A percentile compares a stretch with the other conserved stretches of the same genome.
phyloP scores from a whole-genome alignment of 352 stramenopile species.

The Pseudoperonospora humuli region DNA sequence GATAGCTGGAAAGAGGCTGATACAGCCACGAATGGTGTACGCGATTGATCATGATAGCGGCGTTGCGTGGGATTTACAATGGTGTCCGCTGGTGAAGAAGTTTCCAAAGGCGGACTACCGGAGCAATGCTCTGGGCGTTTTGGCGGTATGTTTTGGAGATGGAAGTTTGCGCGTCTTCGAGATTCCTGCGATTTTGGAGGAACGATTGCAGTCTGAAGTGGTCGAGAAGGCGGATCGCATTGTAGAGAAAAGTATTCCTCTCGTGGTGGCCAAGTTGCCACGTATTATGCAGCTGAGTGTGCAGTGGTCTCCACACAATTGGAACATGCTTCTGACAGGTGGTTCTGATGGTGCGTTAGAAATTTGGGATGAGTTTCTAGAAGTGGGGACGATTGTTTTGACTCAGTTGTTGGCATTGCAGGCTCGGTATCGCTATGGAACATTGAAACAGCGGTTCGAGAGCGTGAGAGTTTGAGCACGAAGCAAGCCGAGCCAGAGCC shows the following conservation, averaged over 20 bases:
- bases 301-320: conserved; percentile 64
- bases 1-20: neutral
- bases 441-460: conserved; percentile 27
- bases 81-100: conserved; percentile 46
- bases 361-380: neutral
- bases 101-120: conserved; percentile 20
- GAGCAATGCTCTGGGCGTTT: conserved; percentile 40
- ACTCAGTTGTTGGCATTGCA: conserved; percentile 15
- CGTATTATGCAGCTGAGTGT: conserved; percentile 56
- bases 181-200: conserved; percentile 35
- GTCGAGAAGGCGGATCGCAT: conserved; percentile 8
- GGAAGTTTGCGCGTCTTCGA: conserved; percentile 65
- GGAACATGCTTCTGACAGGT: conserved; percentile 70
- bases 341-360: conserved; percentile 53
- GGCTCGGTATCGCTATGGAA: conserved; percentile 78
- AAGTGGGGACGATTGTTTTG: conserved; percentile 1
- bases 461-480: conserved; percentile 2
- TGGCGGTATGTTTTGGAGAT: conserved; percentile 70
- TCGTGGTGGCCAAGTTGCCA: conserved; percentile 36
- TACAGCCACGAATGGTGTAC: conserved; percentile 53
- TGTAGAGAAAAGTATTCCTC: conserved; percentile 42
- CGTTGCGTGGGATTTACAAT: conserved; percentile 77
- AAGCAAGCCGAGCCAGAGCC: conserved; percentile 7
- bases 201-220: conserved; percentile 25
- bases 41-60: conserved; percentile 70